Conservation (phyloP, 306 rosid genomes). For the Carpinus viminea region DNA sequence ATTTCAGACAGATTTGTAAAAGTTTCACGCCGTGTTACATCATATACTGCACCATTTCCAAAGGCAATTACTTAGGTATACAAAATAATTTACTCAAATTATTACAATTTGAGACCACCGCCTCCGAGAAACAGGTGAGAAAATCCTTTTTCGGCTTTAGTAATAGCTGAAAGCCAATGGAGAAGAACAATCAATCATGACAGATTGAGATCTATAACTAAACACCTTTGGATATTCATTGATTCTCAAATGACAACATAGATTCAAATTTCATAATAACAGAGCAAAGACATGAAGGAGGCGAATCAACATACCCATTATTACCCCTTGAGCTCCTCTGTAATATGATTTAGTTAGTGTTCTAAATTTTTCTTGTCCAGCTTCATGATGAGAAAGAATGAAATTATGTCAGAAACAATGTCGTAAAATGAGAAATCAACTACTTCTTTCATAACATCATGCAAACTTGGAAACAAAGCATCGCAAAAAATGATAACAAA, state of each 20-base stretch:
- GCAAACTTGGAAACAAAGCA: slow-evolving; percentile 16
- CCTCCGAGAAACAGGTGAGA: background rate
- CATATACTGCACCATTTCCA: slow-evolving; percentile 56
- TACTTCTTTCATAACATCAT: background rate
- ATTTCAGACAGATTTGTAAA: slow-evolving; percentile 80
- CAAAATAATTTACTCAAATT: slow-evolving; percentile 5
- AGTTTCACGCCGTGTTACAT: slow-evolving; percentile 65
- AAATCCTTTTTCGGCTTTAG: background rate
- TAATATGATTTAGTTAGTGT: slow-evolving; percentile 85
- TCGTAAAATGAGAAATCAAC: background rate
- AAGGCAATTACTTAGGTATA: slow-evolving; percentile 17
- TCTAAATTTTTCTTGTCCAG: slow-evolving; percentile 91
- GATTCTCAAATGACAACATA: background rate
- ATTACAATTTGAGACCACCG: background rate
- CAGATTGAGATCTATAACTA: background rate
- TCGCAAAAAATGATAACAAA: background rate
- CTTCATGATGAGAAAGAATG: slow-evolving; percentile 38
- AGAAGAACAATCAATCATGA: background rate
- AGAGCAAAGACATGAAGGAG: background rate
- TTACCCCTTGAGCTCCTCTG: slow-evolving; percentile 90
- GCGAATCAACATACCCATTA: slow-evolving; percentile 58
- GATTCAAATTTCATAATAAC: background rate
- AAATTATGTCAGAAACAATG: slow-evolving; percentile 19
- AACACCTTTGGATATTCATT: background rate
- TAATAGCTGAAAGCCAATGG: background rate